Conservation (phyloP, 177 flowering plant species). For the Telopea speciosissima region DNA sequence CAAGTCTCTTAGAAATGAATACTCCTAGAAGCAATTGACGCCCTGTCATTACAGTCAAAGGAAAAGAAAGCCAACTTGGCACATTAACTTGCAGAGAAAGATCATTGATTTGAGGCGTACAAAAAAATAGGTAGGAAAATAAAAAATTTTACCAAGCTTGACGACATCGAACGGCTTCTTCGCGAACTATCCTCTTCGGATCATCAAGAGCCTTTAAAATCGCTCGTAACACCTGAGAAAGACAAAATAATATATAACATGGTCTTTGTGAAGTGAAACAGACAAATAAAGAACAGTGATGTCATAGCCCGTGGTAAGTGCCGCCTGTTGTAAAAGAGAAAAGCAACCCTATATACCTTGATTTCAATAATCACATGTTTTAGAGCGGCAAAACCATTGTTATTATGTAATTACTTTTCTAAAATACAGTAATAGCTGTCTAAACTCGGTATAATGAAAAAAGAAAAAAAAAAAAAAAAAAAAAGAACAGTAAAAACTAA, state of each 20-base stretch:
- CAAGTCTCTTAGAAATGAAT: constrained; percentile 7
- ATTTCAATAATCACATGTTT: neutral
- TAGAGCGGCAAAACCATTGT: neutral
- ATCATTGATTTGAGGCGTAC: neutral
- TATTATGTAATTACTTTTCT: neutral
- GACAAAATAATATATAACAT: neutral
- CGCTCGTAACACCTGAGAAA: constrained; percentile 55
- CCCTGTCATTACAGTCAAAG: constrained; percentile 29
- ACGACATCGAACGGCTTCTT: constrained; percentile 86
- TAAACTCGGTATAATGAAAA: neutral
- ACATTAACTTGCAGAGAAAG: neutral
- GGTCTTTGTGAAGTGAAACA: neutral
- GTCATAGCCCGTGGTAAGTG: neutral
- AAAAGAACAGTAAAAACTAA: constrained; percentile 15
- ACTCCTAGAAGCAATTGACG: constrained; percentile 36
- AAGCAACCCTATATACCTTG: neutral
- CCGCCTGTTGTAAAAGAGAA: neutral
- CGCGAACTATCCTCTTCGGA: constrained; percentile 79
- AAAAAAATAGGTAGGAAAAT: neutral
- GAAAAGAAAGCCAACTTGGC: neutral
- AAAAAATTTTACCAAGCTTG: constrained; percentile 69
- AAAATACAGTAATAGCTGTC: neutral
- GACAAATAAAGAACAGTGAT: neutral
- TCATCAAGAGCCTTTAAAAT: constrained; percentile 77
- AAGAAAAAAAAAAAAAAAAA: neutral